These are phyloP conservation scores for Rhodocollybia butyracea DNA, from an alignment of 768 basidiomycete genomes.

Conservation along the genomic window DNA sequence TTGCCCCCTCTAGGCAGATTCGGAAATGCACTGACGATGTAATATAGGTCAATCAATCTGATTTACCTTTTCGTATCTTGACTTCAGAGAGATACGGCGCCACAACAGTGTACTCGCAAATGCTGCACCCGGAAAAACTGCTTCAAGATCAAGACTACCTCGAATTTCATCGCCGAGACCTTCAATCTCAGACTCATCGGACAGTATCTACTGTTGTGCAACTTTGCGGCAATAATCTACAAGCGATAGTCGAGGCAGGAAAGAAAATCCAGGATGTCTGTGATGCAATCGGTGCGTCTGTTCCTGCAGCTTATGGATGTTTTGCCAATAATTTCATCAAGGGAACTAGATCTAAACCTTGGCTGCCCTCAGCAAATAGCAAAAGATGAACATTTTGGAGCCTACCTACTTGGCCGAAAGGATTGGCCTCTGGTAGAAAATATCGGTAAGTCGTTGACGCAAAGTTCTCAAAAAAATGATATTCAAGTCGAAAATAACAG, in stretches of 20 bases:
- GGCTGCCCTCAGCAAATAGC: constrained; percentile 79
- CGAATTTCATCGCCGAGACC: constrained; percentile 57
- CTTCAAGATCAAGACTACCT: constrained; percentile 64
- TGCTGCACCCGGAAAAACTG: constrained; percentile 64
- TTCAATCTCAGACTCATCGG: constrained; percentile 29
- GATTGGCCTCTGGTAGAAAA: constrained; percentile 68
- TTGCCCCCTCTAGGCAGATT: too few species aligned
- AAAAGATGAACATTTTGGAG: constrained; percentile 64
- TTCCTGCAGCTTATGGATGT: background rate
- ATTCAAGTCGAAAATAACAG: constrained; percentile 30
- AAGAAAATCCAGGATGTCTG: constrained; percentile 56
- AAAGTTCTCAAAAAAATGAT: background rate
- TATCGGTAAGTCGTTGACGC: constrained; percentile 46
- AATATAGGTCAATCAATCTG: constrained; percentile 80
- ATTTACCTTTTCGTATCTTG: constrained; percentile 68
- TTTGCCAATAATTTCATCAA: constrained; percentile 13
- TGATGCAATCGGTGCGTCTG: constrained; percentile 63
- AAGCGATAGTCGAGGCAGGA: constrained; percentile 57
- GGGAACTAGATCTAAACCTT: constrained; percentile 64
- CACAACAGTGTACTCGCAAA: constrained; percentile 73
- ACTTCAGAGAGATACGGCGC: constrained; percentile 60
- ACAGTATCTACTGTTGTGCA: constrained; percentile 57
- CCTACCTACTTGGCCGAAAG: constrained; percentile 68
- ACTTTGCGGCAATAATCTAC: constrained; percentile 69
- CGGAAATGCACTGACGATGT: too few species aligned